Percentiles rank a stretch among this genome's conserved stretches.
Evolutionary conservation across 2,329 filamentous ascomycete genomes (phyloP).

Genomic region (Monosporascus ibericus): DNA sequence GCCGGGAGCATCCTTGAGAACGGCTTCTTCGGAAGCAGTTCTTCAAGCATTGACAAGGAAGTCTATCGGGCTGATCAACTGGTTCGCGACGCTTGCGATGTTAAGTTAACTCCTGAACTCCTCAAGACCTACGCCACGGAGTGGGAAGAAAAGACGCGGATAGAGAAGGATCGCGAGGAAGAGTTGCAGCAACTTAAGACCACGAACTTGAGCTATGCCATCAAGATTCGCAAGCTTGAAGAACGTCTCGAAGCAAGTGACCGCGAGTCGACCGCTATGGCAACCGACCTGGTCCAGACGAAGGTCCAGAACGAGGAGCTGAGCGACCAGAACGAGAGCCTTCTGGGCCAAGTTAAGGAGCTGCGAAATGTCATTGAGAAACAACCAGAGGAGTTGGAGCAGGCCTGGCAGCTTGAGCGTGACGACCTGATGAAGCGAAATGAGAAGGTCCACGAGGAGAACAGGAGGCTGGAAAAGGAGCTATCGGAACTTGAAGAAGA

Average conservation of each 20-base stretch:
- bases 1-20: conserved; percentile 91
- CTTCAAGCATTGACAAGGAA: conserved; percentile 85
- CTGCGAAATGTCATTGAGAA: conserved; percentile 80
- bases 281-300: conserved; percentile 82
- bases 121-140: conserved; percentile 76
- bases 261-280: conserved; percentile 81
- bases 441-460: conserved; percentile 89
- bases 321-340: conserved; percentile 80
- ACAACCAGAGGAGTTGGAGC: conserved; percentile 84
- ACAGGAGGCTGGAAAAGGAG: conserved; percentile 79
- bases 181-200: conserved; percentile 71
- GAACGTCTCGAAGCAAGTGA: conserved; percentile 84
- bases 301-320: conserved; percentile 93
- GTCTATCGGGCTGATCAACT: conserved; percentile 92
- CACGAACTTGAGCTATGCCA: conserved; percentile 60
- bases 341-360: conserved; percentile 80
- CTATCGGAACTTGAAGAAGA: conserved; percentile 88
- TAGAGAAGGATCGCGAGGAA: conserved; percentile 73
- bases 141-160: conserved; percentile 86
- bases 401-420: conserved; percentile 74
- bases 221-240: conserved; percentile 78
- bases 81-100: conserved; percentile 83
- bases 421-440: conserved; percentile 90
- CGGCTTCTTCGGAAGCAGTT: conserved; percentile 93
- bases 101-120: conserved; percentile 77